These are phyloP conservation scores for Diaporthe citri DNA, from an alignment of 2,329 filamentous ascomycete genomes.

Conservation along the genomic window DNA sequence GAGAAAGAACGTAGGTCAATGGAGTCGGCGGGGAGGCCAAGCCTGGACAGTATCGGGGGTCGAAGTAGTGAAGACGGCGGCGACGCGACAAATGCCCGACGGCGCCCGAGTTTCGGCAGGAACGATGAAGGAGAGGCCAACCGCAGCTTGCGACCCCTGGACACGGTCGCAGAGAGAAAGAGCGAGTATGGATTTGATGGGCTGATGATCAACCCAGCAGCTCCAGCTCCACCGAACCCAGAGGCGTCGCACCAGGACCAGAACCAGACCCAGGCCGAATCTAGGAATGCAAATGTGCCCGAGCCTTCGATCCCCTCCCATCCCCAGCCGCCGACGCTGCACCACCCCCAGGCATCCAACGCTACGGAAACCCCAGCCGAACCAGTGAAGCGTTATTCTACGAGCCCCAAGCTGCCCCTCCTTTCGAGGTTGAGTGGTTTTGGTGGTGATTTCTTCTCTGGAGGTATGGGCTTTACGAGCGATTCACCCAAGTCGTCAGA, in stretches of 20 bases:
- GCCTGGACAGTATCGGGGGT: slow-evolving; percentile 62
- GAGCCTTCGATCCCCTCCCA: slow-evolving; percentile 16
- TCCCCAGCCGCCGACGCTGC: slow-evolving; percentile 26
- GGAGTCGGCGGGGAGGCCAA: slow-evolving; percentile 67
- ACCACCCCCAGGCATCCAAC: slow-evolving; percentile 26
- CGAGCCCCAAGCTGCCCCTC: slow-evolving; percentile 70
- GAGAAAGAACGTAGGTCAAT: slow-evolving; percentile 67
- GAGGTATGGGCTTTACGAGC: slow-evolving; percentile 44
- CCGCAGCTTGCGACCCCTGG: slow-evolving; percentile 57
- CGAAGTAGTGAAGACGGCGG: slow-evolving; percentile 37
- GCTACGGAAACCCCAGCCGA: slow-evolving; percentile 39
- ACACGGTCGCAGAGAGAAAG: slow-evolving; percentile 69
- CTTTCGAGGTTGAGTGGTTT: slow-evolving; percentile 71
- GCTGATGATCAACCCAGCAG: slow-evolving; percentile 43
- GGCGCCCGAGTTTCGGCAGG: slow-evolving; percentile 47
- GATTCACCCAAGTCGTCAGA: slow-evolving; percentile 43
- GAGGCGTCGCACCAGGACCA: slow-evolving; percentile 33
- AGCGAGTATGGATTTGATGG: slow-evolving; percentile 70
- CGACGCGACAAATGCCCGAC: slow-evolving; percentile 40
- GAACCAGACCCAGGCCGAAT: slow-evolving; percentile 22
- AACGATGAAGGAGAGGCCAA: slow-evolving; percentile 53
- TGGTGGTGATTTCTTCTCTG: slow-evolving; percentile 68
- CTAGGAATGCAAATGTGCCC: not conserved
- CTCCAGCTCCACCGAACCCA: slow-evolving; percentile 38
- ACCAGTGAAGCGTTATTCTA: slow-evolving; percentile 54